These are phyloP conservation scores for Cladophialophora yegresii DNA, from an alignment of 2,329 filamentous ascomycete genomes.

Conservation along the genomic window DNA sequence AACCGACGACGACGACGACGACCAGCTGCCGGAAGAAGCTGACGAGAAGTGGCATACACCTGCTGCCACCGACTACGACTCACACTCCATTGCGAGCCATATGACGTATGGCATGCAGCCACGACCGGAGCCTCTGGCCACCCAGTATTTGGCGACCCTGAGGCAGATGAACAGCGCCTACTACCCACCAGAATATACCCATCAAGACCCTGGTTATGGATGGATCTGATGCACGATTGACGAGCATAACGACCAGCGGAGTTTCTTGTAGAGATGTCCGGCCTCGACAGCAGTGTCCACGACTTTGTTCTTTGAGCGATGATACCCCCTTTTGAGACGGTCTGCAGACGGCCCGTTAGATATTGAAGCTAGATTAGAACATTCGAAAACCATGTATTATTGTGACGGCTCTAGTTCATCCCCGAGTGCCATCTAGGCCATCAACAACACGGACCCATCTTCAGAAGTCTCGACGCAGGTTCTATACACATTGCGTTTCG, in stretches of 20 bases:
- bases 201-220: constrained; percentile 22
- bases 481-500: neutral
- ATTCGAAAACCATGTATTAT: constrained; percentile 6
- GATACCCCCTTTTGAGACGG: constrained; percentile 16
- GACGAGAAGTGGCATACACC: neutral
- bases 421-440: neutral
- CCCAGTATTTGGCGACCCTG: constrained; percentile 27
- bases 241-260: constrained; percentile 1
- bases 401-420: neutral
- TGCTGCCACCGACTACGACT: constrained; percentile 8
- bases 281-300: neutral
- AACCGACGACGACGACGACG: constrained; percentile 31
- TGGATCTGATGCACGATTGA: constrained; percentile 30
- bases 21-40: constrained; percentile 9
- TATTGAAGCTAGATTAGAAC: constrained; percentile 1
- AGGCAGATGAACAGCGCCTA: constrained; percentile 31
- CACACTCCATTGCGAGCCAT: constrained; percentile 27
- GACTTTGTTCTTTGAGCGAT: constrained; percentile 18
- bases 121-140: constrained; percentile 23
- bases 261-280: neutral
- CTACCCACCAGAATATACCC: constrained; percentile 20
- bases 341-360: neutral
- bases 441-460: no score
- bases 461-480: neutral
- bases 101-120: constrained; percentile 15